These are phyloP conservation scores for Penicillium digitatum DNA, from an alignment of 2,329 filamentous ascomycete species.

Conservation along the genomic window DNA sequence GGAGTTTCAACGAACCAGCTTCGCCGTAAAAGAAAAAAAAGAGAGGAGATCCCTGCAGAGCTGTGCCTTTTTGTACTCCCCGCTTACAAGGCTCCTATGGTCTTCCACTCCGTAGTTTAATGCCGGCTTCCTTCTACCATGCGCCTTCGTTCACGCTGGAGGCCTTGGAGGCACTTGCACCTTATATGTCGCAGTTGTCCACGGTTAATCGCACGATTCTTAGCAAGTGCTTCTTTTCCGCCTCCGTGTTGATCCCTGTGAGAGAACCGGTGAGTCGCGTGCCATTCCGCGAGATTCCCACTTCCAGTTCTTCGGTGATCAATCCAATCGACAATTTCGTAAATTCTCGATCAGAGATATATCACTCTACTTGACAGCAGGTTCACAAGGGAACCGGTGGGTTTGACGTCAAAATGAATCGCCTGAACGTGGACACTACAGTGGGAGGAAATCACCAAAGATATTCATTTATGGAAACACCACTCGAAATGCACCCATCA, in stretches of 20 bases:
- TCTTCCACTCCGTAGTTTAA: slow-evolving; percentile 3
- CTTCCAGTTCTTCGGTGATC: not conserved
- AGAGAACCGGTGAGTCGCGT: slow-evolving; percentile 2
- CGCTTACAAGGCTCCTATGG: not conserved
- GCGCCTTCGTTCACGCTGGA: slow-evolving; percentile 9
- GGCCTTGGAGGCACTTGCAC: not conserved
- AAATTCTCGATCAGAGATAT: too few relatives aligned
- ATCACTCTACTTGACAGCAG: not conserved
- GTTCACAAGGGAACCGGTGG: not conserved
- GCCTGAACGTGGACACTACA: slow-evolving; percentile 17
- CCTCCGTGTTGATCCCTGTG: not conserved
- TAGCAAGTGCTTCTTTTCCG: not conserved
- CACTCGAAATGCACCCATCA: slow-evolving; percentile 17
- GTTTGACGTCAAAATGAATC: slow-evolving; percentile 17
- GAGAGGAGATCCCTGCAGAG: slow-evolving; percentile 12
- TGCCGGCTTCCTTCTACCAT: slow-evolving; percentile 10
- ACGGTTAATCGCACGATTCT: not conserved
- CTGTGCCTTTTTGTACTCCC: slow-evolving; percentile 12
- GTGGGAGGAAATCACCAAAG: slow-evolving; percentile 10
- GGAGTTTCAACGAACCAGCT: slow-evolving; percentile 10
- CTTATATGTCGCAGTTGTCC: not conserved
- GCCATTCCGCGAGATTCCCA: not conserved
- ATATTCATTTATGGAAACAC: slow-evolving; percentile 25
- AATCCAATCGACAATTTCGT: not conserved
- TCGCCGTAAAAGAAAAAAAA: not conserved